Evolutionary conservation across 768 basidiomycete species (phyloP), one percentile per base, ranked within the genome.

Genomic region (Lentinula sp.): DNA sequence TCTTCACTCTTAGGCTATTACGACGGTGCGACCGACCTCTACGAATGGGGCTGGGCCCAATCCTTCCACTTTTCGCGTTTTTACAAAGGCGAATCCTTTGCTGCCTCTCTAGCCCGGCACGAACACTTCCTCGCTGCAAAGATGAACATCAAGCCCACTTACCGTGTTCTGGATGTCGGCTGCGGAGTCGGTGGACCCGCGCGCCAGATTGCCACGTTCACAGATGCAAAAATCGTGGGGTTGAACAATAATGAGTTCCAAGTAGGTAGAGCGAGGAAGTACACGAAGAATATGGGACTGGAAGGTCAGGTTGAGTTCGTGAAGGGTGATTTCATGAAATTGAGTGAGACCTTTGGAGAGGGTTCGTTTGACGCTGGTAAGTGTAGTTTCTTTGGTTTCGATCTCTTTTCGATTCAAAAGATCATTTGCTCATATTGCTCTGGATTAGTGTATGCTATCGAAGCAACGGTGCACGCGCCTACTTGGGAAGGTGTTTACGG

Each of bases 101-200:
- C 79, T 23, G 84, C 86, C 18, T 85, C 87, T 5, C 75, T 93
- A 57, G 95, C 96, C 31, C 89, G 97, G 45, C 96, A 98, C 69
- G 96, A 99, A 76, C 96, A 99, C 77, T 98, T 95, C 77, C 91
- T 99, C 65, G 87, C 95, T 4, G 78, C 89, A 8, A 84, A 92
- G 69, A 94, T 98, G 88, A 71, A 74, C 51, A 78, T 99, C 62
- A 84, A 84, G 56, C 85, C 94, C 0, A 93, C 94, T 11, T 97
- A 97, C 95, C 85, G 88, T 37, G 95, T 99, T 45, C 88, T 99
- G 62, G 97, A 99, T 70, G 95, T 99, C 62, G 97, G 97, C 3
- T 98, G 97, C 73, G 97, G 97, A 71, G 89, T 99, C 58, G 97
- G 97, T 52, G 97, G 97, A 0, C 97, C 97, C 23, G 97, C 97